Conservation (phyloP, 2,329 filamentous ascomycete genomes). For the Monosporascus sp. region DNA sequence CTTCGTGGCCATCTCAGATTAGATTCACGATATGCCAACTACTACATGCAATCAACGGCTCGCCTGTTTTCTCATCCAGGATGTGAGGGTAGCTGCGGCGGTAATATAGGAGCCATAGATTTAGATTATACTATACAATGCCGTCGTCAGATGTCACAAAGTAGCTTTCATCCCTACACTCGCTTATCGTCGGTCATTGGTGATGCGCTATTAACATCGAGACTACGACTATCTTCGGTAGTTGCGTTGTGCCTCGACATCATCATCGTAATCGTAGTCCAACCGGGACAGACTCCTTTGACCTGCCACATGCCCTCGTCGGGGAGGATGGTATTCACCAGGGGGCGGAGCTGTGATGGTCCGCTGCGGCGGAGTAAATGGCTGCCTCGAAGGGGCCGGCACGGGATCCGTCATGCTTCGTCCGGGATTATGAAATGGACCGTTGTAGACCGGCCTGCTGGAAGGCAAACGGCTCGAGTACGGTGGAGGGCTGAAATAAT, state of each 20-base stretch:
- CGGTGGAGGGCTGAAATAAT: conserved; percentile 28
- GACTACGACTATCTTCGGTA: conserved; percentile 17
- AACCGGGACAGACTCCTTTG: conserved; percentile 17
- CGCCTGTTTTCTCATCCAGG: too few relatives aligned
- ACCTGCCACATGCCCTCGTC: conserved; percentile 22
- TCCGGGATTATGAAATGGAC: conserved; percentile 22
- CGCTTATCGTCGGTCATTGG: too few relatives aligned
- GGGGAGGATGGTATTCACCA: conserved; percentile 23
- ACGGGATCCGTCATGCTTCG: conserved; percentile 37
- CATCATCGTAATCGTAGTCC: conserved; percentile 25
- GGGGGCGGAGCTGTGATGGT: conserved; percentile 40
- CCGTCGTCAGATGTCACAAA: background rate
- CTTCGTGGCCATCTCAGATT: too few relatives aligned
- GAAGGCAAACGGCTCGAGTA: conserved; percentile 16
- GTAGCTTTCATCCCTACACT: too few relatives aligned
- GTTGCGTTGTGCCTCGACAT: conserved; percentile 17
- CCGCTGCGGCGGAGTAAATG: conserved; percentile 32
- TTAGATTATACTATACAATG: background rate
- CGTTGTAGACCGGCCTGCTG: conserved; percentile 16
- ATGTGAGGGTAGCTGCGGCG: too few relatives aligned
- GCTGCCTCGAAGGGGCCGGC: conserved; percentile 26
- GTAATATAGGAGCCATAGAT: too few relatives aligned
- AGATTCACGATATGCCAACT: too few relatives aligned
- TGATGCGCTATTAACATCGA: too few relatives aligned
- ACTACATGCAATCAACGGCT: too few relatives aligned